Conservation (phyloP, 768 basidiomycete genomes). For the Suillus fuscotomentosus region DNA sequence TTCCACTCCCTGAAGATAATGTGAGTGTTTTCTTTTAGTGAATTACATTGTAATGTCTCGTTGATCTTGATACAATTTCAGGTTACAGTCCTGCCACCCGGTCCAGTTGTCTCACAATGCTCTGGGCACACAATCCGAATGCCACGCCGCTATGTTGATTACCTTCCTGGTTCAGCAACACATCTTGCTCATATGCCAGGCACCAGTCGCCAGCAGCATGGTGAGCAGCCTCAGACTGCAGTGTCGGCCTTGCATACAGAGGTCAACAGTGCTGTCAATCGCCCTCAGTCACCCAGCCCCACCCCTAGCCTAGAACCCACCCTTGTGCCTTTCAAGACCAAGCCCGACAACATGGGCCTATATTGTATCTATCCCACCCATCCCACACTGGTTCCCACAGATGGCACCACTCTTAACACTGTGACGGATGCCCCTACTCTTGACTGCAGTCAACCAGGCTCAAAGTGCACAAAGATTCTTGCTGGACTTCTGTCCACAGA, state of each 20-base stretch:
- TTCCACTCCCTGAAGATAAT: too few species aligned
- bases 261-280: neutral
- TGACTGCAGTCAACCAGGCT: neutral
- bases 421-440: conserved; percentile 7
- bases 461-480: neutral
- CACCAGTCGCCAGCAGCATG: neutral
- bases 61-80: too few species aligned
- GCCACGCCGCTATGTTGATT: conserved; percentile 6
- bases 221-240: neutral
- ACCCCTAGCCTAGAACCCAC: neutral
- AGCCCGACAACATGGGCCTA: conserved; percentile 2
- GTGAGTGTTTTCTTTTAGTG: too few species aligned
- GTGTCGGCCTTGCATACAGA: too few species aligned
- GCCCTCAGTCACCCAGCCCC: neutral
- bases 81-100: too few species aligned
- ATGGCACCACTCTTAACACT: neutral
- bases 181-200: neutral
- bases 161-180: neutral
- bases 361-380: neutral
- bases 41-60: too few species aligned
- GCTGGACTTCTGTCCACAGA: neutral
- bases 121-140: conserved; percentile 7
- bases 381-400: neutral
- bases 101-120: neutral
- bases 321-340: neutral